Base-by-base conservation (phyloP, 2,329 filamentous ascomycete genomes). In the Aureobasidium uvarum region DNA sequence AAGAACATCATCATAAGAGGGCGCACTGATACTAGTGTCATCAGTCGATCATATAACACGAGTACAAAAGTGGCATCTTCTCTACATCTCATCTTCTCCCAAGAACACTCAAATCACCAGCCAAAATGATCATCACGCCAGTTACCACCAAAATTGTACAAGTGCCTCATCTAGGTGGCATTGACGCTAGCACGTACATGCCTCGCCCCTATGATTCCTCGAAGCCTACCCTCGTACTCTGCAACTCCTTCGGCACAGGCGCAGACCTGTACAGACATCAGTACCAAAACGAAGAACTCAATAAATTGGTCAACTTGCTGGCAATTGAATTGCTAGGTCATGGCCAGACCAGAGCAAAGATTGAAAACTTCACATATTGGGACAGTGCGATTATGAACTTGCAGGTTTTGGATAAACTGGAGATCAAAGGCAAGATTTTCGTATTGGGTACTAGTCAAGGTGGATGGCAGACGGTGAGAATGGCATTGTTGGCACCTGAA, bases 261-360 rank as follows among this genome's bases (percentile, higher is more conserved):
- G 76, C 78, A 0, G 77, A 81, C 4, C 76, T 84, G 68, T 75
- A 74, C 66, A 59, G 68, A 31, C 67, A 65, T 48, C 72, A 75
- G 58, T 74, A 69, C 59, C 66, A 66, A 18, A 73, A 75, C 59
- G 66, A 67, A 52, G 64, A 72, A 25, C 70, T 75, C 23, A 73
- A 67, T 1, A 72, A 73, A 5, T 69, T 70, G 2, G 76, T 81
- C 72, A 84, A 84, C 66, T 73, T 85, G 7, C 68, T 85, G n/a
- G 80, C 82, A 16, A 82, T 85, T 66, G 83, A 85, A 71, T 76
- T 80, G 5, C 76, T 84, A 13, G 83, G 83, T 25, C 82, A 85
- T 70, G 82, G 83, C 4, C 72, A 79, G 65, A 84, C 82, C 5
- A 73, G 78, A 11, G 77, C 77, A 6, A 72, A 74, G 25, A 68